Conservation (phyloP, 2,329 filamentous ascomycete genomes). For the Ambrosiella cleistominuta region DNA sequence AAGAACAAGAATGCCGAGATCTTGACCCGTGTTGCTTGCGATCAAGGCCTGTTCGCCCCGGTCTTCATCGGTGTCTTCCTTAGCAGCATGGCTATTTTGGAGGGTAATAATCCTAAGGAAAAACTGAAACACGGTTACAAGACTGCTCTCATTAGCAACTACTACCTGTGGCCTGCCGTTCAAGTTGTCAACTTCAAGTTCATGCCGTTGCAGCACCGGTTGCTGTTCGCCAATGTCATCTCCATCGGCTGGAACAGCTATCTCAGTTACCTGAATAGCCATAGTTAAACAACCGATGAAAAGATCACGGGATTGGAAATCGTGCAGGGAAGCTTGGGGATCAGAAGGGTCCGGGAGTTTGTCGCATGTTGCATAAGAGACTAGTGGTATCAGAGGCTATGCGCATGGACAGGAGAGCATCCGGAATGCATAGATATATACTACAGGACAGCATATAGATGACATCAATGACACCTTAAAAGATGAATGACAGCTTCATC, state of each 20-base stretch:
- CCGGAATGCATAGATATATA: background rate
- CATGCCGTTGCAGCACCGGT: constrained; percentile 64
- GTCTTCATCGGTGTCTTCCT: constrained; percentile 68
- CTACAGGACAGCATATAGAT: constrained; percentile 4
- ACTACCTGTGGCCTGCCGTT: constrained; percentile 73
- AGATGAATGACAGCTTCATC: background rate
- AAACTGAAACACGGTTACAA: constrained; percentile 57
- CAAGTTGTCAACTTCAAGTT: constrained; percentile 79
- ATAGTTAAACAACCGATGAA: constrained; percentile 16
- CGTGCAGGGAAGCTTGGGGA: background rate
- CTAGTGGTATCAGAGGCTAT: background rate
- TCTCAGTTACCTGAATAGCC: constrained; percentile 42
- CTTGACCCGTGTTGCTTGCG: constrained; percentile 56
- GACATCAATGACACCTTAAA: constrained; percentile 1
- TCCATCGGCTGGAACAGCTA: constrained; percentile 51
- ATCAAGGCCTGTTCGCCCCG: constrained; percentile 75
- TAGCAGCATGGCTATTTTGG: constrained; percentile 65
- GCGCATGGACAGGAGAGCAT: background rate
- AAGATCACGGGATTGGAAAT: background rate
- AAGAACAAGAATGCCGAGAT: constrained; percentile 51
- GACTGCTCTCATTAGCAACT: constrained; percentile 62
- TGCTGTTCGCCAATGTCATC: constrained; percentile 74
- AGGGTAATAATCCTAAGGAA: constrained; percentile 42
- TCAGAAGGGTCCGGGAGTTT: background rate
- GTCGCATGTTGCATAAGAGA: constrained; percentile 4